Evolutionary conservation across 352 stramenopile genomes (phyloP).

Genomic region (Pythium dissimile): DNA sequence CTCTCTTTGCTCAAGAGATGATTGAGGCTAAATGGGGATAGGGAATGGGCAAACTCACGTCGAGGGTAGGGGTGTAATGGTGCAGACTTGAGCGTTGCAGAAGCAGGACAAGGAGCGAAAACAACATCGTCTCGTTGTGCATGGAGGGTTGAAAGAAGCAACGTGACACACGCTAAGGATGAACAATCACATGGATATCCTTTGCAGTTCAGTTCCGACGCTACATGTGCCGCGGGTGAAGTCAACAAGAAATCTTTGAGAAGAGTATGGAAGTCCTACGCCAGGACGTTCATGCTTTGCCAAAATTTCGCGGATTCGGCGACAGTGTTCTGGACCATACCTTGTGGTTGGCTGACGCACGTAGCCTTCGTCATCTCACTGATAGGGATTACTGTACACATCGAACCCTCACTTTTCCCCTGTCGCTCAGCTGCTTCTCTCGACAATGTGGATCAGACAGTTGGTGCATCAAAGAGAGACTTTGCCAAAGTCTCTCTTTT

Average conservation of each 20-base stretch:
- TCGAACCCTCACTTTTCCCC: conserved; percentile 3
- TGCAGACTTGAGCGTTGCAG: conserved; percentile 18
- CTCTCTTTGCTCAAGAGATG: conserved; percentile 9
- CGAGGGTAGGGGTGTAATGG: conserved; percentile 21
- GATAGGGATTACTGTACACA: background rate
- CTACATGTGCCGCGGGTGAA: no score
- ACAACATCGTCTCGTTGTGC: conserved; percentile 16
- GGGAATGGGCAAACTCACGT: conserved; percentile 14
- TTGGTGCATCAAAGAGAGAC: background rate
- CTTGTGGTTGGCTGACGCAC: no score
- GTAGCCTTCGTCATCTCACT: no score
- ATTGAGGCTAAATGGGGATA: conserved; percentile 6
- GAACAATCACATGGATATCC: background rate
- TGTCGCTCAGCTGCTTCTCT: conserved; percentile 4
- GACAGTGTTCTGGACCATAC: no score
- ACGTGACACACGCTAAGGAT: conserved; percentile 8
- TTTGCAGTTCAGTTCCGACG: conserved; percentile 7
- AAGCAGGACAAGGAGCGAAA: conserved; percentile 12
- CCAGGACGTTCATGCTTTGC: no score
- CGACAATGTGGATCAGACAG: conserved; percentile 7
- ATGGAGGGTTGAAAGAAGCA: conserved; percentile 16
- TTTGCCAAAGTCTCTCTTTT: no score
- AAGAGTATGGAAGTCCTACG: no score
- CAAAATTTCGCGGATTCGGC: no score
- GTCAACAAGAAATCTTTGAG: no score